phyloP scores from a whole-genome alignment of 164 flowering plant species.

The Taxillus chinensis region DNA sequence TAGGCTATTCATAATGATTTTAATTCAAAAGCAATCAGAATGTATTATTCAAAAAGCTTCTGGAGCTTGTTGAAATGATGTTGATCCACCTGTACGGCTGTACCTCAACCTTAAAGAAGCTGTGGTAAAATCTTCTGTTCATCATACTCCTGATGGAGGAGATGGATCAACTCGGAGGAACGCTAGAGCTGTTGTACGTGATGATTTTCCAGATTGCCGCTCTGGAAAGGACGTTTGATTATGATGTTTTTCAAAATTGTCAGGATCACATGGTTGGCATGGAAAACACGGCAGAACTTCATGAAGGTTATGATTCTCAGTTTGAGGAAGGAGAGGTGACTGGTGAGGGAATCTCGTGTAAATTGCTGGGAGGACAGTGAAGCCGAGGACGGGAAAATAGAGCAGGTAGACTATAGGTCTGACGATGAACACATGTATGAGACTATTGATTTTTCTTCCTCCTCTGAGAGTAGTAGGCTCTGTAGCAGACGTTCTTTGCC shows the following conservation, averaged over 20 bases:
- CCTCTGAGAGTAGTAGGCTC: neutral
- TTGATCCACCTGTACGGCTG: neutral
- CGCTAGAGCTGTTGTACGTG: neutral
- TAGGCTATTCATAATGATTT: too few species aligned
- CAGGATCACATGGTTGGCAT: neutral
- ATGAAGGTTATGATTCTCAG: conserved; percentile 4
- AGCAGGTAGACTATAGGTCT: conserved; percentile 1
- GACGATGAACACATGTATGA: conserved; percentile 1
- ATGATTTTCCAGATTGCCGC: neutral
- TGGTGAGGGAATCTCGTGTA: conserved; percentile 1
- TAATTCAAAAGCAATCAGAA: too few species aligned
- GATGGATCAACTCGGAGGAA: neutral
- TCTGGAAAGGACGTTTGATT: conserved; percentile 1
- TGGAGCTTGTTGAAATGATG: neutral
- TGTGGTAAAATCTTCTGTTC: neutral
- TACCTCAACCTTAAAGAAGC: neutral
- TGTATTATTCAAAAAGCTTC: neutral
- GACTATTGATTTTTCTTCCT: neutral
- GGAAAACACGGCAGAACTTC: neutral
- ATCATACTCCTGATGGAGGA: neutral
- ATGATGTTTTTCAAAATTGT: conserved; percentile 5
- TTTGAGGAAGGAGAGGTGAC: conserved; percentile 4
- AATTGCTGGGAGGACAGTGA: neutral
- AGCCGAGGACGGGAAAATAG: conserved; percentile 1
- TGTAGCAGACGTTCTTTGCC: neutral